Evolutionary conservation across 306 rosid genomes (phyloP).

Genomic region (Acacia confusa): DNA sequence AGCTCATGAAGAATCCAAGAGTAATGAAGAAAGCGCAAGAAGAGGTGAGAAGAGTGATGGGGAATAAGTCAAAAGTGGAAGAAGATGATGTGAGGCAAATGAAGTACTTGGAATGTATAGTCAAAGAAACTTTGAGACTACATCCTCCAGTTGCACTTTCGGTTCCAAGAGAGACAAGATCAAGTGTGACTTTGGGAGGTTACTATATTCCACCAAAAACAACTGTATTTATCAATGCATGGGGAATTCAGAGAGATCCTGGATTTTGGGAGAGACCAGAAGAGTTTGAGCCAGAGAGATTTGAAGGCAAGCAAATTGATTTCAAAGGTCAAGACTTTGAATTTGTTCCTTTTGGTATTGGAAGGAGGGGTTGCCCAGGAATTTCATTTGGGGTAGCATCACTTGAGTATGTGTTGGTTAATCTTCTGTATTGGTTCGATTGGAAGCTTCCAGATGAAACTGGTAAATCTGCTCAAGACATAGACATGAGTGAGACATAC

Average conservation of each 20-base stretch:
- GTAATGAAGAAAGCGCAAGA: slow-evolving; percentile 36
- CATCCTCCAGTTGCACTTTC: slow-evolving; percentile 47
- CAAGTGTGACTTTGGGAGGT: background rate
- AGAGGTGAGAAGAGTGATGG: slow-evolving; percentile 41
- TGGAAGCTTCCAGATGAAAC: slow-evolving; percentile 25
- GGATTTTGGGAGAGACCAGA: slow-evolving; percentile 1
- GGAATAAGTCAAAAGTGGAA: slow-evolving; percentile 24
- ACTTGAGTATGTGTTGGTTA: background rate
- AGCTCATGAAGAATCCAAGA: slow-evolving; percentile 19
- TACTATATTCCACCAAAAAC: slow-evolving; percentile 28
- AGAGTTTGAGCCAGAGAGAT: slow-evolving; percentile 8
- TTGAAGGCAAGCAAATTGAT: background rate
- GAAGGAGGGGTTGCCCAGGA: slow-evolving; percentile 22
- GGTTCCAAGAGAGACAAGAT: slow-evolving; percentile 30
- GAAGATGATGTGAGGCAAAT: slow-evolving; percentile 38
- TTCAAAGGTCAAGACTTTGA: background rate
- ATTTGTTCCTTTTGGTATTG: background rate
- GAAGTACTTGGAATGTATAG: slow-evolving; percentile 46
- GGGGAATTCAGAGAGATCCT: slow-evolving; percentile 26
- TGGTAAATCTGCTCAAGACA: background rate
- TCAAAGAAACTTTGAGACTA: slow-evolving; percentile 26
- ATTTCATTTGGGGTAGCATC: background rate
- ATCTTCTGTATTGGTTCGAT: background rate
- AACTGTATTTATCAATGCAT: slow-evolving; percentile 15
- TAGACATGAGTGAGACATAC: slow-evolving; percentile 35